These are phyloP conservation scores for Collybiopsis luxurians DNA, from an alignment of 768 basidiomycete species.

Conservation along the genomic window DNA sequence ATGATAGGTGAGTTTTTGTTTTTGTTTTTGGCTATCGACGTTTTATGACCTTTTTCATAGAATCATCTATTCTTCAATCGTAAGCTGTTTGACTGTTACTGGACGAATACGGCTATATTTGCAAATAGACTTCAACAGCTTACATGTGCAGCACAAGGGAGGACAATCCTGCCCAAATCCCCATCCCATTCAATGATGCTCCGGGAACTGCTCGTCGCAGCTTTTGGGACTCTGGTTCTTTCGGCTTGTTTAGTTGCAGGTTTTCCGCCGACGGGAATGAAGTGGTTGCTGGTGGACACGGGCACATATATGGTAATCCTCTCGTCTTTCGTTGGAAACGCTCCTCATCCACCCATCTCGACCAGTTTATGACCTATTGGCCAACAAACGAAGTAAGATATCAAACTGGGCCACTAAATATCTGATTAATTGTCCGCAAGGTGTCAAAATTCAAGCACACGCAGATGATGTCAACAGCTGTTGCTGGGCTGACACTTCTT, in stretches of 20 bases:
- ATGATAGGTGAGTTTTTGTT: conserved; percentile 58
- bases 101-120: conserved; percentile 4
- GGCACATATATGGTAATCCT: conserved; percentile 66
- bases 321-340: neutral
- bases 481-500: conserved; percentile 92
- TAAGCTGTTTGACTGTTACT: conserved; percentile 27
- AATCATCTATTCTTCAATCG: conserved; percentile 92
- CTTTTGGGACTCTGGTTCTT: conserved; percentile 42
- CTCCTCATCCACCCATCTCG: neutral
- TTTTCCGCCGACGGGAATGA: conserved; percentile 97
- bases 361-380: conserved; percentile 92
- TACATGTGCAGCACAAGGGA: conserved; percentile 76
- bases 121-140: conserved; percentile 60
- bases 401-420: neutral
- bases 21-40: neutral
- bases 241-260: conserved; percentile 89
- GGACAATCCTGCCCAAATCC: conserved; percentile 54
- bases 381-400: conserved; percentile 55
- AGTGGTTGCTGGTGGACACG: conserved; percentile 88
- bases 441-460: conserved; percentile 84
- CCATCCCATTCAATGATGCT: conserved; percentile 57
- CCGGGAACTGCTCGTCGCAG: conserved; percentile 23
- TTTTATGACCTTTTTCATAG: conserved; percentile 32
- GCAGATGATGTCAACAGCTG: conserved; percentile 91
- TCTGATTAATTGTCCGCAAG: neutral